Base-by-base conservation (phyloP, 768 basidiomycete species). In the Cystofilobasidium macerans region DNA sequence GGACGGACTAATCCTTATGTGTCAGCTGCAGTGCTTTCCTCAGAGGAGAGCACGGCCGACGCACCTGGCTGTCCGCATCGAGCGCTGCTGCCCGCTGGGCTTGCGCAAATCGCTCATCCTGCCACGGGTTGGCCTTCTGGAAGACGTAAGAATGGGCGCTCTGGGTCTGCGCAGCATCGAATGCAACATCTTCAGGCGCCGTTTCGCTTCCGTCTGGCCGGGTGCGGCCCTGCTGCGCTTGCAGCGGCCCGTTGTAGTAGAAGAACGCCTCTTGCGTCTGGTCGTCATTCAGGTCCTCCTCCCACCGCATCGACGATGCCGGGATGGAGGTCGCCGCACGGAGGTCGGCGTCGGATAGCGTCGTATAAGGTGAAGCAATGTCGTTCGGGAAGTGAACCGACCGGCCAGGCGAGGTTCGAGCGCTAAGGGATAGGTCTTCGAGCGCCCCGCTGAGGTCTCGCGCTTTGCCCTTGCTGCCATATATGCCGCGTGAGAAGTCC, bases 151-250 rank as follows among this genome's bases (percentile, higher is more conserved):
- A 60, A 26, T 28, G 12, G 36, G 63, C 90, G 80, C 0, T 87
- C 88, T 0, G 81, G 74, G 0, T 83, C 73, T 7, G 85, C 86
- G 0, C 86, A n/a, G n/a, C n/a, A n/a, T n/a, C n/a, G n/a, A n/a
- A n/a, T n/a, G n/a, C n/a, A n/a, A n/a, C n/a, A n/a, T n/a, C n/a
- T n/a, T n/a, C n/a, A n/a, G n/a, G n/a, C n/a, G n/a, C 87, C 73
- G 90, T 89, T 64, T 87, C 88, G 4, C n/a, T n/a, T n/a, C 77
- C 77, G 71, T 93, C 89, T 89, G 89, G 93, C 66, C 85, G 84
- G 14, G 77, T 74, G 74, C 20, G 35, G 6, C 26, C 13, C 26
- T 16, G 28, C 18, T n/a, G 53, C 33, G 26, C 35, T 18, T 35
- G 24, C 0, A 33, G 18, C 14, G 24, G 32, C 5, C 67, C 67